These are phyloP conservation scores for Carpinus fangiana DNA, from an alignment of 306 rosid species.

Conservation along the genomic window DNA sequence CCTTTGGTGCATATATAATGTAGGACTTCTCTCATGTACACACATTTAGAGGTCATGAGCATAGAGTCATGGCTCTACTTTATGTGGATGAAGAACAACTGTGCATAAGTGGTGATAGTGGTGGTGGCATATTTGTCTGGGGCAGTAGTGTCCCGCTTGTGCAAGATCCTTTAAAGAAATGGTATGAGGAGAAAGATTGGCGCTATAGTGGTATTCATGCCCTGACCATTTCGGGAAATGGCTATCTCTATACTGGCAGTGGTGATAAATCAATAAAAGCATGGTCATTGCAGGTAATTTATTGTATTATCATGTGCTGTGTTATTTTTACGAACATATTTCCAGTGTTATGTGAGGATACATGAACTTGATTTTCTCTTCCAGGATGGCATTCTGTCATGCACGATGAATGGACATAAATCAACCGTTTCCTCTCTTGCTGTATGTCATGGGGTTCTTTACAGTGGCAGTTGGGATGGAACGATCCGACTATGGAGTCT, in stretches of 20 bases:
- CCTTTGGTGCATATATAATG: slow-evolving; percentile 29
- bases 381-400: slow-evolving; percentile 69
- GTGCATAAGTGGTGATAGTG: slow-evolving; percentile 87
- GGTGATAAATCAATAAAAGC: slow-evolving; percentile 90
- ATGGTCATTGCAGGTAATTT: slow-evolving; percentile 71
- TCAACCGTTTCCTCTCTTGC: slow-evolving; percentile 84
- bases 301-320: slow-evolving; percentile 11
- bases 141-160: slow-evolving; percentile 48
- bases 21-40: slow-evolving; percentile 83
- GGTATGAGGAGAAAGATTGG: slow-evolving; percentile 91
- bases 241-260: slow-evolving; percentile 71
- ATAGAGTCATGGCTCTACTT: slow-evolving; percentile 72
- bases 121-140: slow-evolving; percentile 84
- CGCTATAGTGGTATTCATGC: slow-evolving; percentile 93
- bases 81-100: slow-evolving; percentile 66
- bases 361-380: slow-evolving; percentile 31
- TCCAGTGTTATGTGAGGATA: slow-evolving; percentile 13
- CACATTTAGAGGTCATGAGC: slow-evolving; percentile 86
- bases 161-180: slow-evolving; percentile 69
- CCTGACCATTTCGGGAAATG: slow-evolving; percentile 52
- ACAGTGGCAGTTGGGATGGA: slow-evolving; percentile 99
- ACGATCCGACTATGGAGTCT: slow-evolving; percentile 92
- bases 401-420: slow-evolving; percentile 81
- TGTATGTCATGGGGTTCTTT: slow-evolving; percentile 68
- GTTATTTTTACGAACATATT: slow-evolving; percentile 15